phyloP scores from a whole-genome alignment of 2,329 filamentous ascomycete genomes.

The Pseudogymnoascus destructans region DNA sequence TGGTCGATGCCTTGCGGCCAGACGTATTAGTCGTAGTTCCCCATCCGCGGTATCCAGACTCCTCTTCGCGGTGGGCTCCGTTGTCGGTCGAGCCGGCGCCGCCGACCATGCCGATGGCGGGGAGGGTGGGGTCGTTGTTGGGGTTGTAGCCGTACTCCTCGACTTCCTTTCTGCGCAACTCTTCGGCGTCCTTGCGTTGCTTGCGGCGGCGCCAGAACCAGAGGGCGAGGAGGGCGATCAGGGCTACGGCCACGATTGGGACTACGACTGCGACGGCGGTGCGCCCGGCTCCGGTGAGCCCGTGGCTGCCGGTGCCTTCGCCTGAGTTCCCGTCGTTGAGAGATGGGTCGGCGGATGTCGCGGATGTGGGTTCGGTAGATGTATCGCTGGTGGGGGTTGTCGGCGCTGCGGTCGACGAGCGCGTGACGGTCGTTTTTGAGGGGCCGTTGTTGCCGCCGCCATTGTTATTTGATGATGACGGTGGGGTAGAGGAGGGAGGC shows the following conservation, averaged over 20 bases:
- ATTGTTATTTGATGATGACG: background rate
- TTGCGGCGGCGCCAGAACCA: constrained; percentile 86
- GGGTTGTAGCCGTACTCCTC: constrained; percentile 97
- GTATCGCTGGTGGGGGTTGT: background rate
- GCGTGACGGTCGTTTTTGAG: background rate
- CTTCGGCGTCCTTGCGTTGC: constrained; percentile 69
- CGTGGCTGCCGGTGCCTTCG: constrained; percentile 25
- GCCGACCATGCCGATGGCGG: constrained; percentile 35
- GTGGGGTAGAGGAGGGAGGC: background rate
- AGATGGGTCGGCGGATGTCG: constrained; percentile 19
- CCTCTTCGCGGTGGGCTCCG: constrained; percentile 50
- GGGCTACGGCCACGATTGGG: constrained; percentile 74
- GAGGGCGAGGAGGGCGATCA: constrained; percentile 63
- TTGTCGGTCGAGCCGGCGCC: constrained; percentile 30
- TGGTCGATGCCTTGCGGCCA: constrained; percentile 77
- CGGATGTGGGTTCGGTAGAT: background rate
- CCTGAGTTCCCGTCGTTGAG: constrained; percentile 14
- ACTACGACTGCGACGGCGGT: constrained; percentile 92
- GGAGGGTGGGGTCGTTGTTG: constrained; percentile 81
- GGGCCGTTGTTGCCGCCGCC: background rate
- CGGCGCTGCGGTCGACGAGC: background rate
- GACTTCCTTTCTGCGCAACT: constrained; percentile 85
- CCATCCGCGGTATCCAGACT: constrained; percentile 86
- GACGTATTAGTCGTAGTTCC: constrained; percentile 63
- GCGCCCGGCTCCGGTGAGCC: constrained; percentile 49